These are phyloP conservation scores for Cladobotryum protrusum DNA, from an alignment of 2,329 filamentous ascomycete genomes.

Conservation along the genomic window DNA sequence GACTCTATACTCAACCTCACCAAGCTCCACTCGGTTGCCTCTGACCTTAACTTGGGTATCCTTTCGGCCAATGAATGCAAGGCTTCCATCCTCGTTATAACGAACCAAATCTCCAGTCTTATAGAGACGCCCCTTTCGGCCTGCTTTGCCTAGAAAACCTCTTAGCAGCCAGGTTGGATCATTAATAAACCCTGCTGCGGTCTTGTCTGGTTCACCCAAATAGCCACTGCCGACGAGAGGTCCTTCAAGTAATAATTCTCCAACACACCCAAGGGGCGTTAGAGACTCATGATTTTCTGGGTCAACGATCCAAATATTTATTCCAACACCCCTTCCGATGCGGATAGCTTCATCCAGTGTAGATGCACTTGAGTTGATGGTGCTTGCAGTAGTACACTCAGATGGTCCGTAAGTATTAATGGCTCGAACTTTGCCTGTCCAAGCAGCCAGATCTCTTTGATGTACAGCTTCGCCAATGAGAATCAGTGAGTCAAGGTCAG, in stretches of 20 bases:
- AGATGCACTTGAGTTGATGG: neutral
- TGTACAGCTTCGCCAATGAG: slow-evolving; percentile 2
- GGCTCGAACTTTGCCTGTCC: neutral
- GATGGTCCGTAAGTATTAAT: slow-evolving; percentile 14
- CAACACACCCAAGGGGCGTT: slow-evolving; percentile 16
- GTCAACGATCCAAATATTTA: slow-evolving; percentile 20
- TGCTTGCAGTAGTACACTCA: neutral
- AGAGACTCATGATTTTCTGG: slow-evolving; percentile 17
- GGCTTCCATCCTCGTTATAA: slow-evolving; percentile 32
- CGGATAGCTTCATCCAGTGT: neutral
- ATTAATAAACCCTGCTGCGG: slow-evolving; percentile 21
- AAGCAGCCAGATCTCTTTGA: neutral
- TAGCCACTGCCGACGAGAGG: slow-evolving; percentile 20
- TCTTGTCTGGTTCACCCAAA: slow-evolving; percentile 16
- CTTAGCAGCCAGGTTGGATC: slow-evolving; percentile 20
- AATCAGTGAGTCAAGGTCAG: neutral
- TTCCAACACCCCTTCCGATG: slow-evolving; percentile 8
- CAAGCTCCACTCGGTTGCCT: slow-evolving; percentile 49
- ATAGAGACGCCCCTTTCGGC: slow-evolving; percentile 29
- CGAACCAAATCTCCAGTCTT: slow-evolving; percentile 42
- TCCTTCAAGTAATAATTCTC: slow-evolving; percentile 24
- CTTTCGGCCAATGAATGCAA: slow-evolving; percentile 45
- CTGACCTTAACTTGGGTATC: slow-evolving; percentile 53
- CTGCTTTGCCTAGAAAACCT: neutral
- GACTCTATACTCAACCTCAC: slow-evolving; percentile 16